Conservation (phyloP, 2,329 filamentous ascomycete genomes). For the Hypomyces perniciosus region DNA sequence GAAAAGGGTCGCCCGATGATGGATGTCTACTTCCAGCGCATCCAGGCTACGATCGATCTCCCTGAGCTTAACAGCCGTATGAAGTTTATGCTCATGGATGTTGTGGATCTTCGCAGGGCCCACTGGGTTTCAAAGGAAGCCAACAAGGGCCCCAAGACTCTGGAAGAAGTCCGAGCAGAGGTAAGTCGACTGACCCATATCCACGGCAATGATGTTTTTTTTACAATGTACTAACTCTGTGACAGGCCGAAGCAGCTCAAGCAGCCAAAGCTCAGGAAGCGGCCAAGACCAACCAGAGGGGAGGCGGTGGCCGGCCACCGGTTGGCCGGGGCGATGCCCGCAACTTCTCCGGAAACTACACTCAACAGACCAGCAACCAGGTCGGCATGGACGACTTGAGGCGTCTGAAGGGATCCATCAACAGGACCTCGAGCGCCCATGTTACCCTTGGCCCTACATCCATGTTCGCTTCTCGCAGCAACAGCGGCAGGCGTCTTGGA, state of each 20-base stretch:
- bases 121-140: conserved; percentile 82
- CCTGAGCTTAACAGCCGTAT: conserved; percentile 80
- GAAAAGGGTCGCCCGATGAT: conserved; percentile 84
- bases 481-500: conserved; percentile 77
- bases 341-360: conserved; percentile 69
- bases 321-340: conserved; percentile 83
- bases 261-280: conserved; percentile 76
- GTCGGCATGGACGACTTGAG: conserved; percentile 89
- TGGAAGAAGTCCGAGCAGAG: conserved; percentile 83
- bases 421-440: conserved; percentile 56
- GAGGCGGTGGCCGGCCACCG: conserved; percentile 62
- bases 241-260: conserved; percentile 62
- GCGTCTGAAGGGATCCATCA: conserved; percentile 63
- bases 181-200: conserved; percentile 36
- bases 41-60: conserved; percentile 73
- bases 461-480: conserved; percentile 83
- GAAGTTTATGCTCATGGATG: conserved; percentile 94
- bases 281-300: conserved; percentile 56
- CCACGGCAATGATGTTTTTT: neutral
- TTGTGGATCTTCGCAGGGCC: conserved; percentile 72
- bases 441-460: conserved; percentile 73
- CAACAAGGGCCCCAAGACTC: conserved; percentile 95
- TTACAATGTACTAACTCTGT: neutral
- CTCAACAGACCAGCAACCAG: conserved; percentile 72
- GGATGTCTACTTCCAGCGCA: conserved; percentile 89